Conservation (phyloP, 768 basidiomycete species). For the Hortiboletus flavorubellus region DNA sequence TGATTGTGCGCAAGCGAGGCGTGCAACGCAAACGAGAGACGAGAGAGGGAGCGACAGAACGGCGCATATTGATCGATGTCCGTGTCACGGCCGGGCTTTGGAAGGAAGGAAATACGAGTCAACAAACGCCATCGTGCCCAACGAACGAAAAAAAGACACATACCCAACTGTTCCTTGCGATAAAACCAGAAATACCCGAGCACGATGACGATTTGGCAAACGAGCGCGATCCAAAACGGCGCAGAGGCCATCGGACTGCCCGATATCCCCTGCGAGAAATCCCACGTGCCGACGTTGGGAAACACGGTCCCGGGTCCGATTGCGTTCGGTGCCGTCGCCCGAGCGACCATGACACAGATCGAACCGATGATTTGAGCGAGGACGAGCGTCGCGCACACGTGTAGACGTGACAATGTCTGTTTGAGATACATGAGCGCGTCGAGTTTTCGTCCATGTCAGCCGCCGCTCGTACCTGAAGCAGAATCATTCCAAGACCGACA, state of each 20-base stretch:
- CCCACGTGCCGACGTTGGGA: slow-evolving; percentile 90
- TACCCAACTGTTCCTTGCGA: slow-evolving; percentile 88
- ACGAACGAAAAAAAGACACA: slow-evolving; percentile 18
- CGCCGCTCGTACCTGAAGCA: slow-evolving; percentile 51
- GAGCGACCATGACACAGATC: slow-evolving; percentile 88
- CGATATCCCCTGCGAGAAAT: slow-evolving; percentile 66
- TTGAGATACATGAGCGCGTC: not conserved
- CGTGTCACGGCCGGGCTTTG: slow-evolving; percentile 12
- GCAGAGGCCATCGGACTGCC: slow-evolving; percentile 82
- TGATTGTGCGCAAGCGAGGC: no score
- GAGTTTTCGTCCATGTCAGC: not conserved
- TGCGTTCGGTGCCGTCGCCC: slow-evolving; percentile 86
- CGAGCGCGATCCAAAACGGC: slow-evolving; percentile 83
- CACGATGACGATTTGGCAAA: slow-evolving; percentile 81
- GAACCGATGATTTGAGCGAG: slow-evolving; percentile 90
- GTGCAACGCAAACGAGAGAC: no score
- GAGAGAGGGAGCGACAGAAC: no score
- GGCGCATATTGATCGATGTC: not conserved
- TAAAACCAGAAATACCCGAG: slow-evolving; percentile 97
- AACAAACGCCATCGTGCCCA: not conserved
- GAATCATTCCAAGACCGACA: slow-evolving; percentile 89
- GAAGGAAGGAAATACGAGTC: not conserved
- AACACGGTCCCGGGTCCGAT: slow-evolving; percentile 88
- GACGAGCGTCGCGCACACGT: slow-evolving; percentile 91
- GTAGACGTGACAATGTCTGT: slow-evolving; percentile 84